These are phyloP conservation scores for Pontederia paniculata DNA, from an alignment of 176 grass and related monocot genomes.

Conservation along the genomic window DNA sequence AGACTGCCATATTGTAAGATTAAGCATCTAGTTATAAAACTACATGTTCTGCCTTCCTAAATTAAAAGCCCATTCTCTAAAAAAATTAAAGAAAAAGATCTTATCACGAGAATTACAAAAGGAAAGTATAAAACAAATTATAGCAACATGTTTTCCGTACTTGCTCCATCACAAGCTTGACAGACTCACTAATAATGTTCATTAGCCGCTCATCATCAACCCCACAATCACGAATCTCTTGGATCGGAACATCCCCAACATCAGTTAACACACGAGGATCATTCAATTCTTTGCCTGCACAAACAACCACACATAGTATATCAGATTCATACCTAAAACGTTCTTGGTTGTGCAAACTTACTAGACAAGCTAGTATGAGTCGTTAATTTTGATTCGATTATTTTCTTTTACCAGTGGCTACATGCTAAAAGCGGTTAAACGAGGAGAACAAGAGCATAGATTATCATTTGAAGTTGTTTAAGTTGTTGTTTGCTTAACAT, in stretches of 20 bases:
- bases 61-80: too few species aligned
- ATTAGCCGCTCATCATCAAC: slow-evolving; percentile 87
- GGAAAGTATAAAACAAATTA: neutral
- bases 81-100: neutral
- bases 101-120: neutral
- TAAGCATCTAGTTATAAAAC: neutral
- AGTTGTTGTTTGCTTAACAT: too few species aligned
- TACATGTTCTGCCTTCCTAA: neutral
- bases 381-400: too few species aligned
- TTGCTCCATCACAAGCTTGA: slow-evolving; percentile 90
- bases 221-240: slow-evolving; percentile 92
- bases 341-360: too few species aligned
- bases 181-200: slow-evolving; percentile 81
- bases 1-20: too few species aligned
- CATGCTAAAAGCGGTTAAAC: too few species aligned
- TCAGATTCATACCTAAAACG: neutral
- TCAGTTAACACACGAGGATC: slow-evolving; percentile 92
- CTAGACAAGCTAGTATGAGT: too few species aligned
- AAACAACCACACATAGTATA: slow-evolving; percentile 1
- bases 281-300: slow-evolving; percentile 81
- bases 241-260: slow-evolving; percentile 92
- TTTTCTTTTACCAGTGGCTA: too few species aligned
- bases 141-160: slow-evolving; percentile 19
- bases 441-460: too few species aligned
- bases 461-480: too few species aligned